These are phyloP conservation scores for Annona squamosa DNA, from an alignment of 164 flowering plant species.

Conservation along the genomic window DNA sequence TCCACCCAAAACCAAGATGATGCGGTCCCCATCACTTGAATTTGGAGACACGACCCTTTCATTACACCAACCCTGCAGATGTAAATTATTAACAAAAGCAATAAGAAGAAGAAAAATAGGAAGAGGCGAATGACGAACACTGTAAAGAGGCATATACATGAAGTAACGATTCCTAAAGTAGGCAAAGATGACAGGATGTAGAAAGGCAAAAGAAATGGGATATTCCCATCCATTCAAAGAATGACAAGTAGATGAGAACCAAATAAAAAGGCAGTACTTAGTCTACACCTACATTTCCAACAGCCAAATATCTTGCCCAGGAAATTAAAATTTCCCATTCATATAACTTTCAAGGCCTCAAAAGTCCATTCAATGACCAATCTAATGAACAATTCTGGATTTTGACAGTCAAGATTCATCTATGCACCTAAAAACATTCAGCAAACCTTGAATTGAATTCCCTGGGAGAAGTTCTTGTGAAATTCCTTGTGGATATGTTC, in stretches of 20 bases:
- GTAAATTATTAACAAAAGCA: neutral
- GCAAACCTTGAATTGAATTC: conserved; percentile 65
- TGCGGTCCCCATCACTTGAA: conserved; percentile 32
- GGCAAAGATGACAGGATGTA: too few relatives aligned
- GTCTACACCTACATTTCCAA: neutral
- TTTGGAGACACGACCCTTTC: conserved; percentile 46
- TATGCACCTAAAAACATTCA: neutral
- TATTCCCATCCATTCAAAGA: neutral
- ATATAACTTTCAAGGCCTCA: neutral
- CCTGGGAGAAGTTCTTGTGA: conserved; percentile 65
- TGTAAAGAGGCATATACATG: neutral
- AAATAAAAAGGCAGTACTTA: neutral
- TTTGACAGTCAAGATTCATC: neutral
- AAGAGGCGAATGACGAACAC: neutral
- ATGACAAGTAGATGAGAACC: neutral
- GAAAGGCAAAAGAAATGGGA: neutral
- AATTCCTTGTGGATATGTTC: conserved; percentile 62
- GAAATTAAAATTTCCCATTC: neutral
- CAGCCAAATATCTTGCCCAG: neutral
- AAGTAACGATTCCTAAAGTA: neutral
- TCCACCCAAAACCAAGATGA: conserved; percentile 50
- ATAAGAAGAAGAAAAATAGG: neutral
- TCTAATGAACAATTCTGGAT: neutral
- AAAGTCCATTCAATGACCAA: neutral
- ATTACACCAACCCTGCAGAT: conserved; percentile 62